Evolutionary conservation across 1,139 yeast species (phyloP).

Genomic region (Candida neerlandica): DNA sequence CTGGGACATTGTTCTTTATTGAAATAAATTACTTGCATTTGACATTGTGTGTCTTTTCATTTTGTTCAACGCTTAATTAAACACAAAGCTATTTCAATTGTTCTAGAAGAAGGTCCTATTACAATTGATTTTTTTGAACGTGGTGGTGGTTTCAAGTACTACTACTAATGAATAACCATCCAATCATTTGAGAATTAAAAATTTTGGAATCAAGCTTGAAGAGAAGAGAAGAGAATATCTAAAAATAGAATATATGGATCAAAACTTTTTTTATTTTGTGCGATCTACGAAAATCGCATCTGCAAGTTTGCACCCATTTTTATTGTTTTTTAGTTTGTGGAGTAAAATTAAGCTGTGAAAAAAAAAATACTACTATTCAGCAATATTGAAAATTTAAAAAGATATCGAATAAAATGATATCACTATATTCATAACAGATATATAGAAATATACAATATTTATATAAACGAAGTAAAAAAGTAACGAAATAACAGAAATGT

Average conservation of each 20-base stretch:
- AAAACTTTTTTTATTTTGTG: not conserved
- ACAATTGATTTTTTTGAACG: too few relatives aligned
- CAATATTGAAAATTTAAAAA: not conserved
- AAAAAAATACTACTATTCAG: not conserved
- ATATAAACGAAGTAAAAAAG: not conserved
- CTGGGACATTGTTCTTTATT: not conserved
- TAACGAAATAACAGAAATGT: not conserved
- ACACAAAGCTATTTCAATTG: not conserved
- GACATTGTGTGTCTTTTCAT: not conserved
- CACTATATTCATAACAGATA: not conserved
- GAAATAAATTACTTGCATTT: not conserved
- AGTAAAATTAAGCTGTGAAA: not conserved
- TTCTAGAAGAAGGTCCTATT: too few relatives aligned
- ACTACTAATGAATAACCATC: too few relatives aligned
- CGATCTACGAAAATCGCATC: not conserved
- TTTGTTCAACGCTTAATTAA: not conserved
- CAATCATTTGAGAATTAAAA: too few relatives aligned
- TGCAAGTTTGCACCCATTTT: constrained; percentile 1
- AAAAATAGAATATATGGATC: not conserved
- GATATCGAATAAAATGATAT: not conserved
- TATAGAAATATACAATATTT: not conserved
- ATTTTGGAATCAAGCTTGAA: too few relatives aligned
- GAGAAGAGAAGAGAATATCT: not conserved
- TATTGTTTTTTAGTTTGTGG: not conserved
- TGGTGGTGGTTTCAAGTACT: too few relatives aligned